These are phyloP conservation scores for Thelonectria discophora DNA, from an alignment of 2,329 filamentous ascomycete genomes.

Conservation along the genomic window DNA sequence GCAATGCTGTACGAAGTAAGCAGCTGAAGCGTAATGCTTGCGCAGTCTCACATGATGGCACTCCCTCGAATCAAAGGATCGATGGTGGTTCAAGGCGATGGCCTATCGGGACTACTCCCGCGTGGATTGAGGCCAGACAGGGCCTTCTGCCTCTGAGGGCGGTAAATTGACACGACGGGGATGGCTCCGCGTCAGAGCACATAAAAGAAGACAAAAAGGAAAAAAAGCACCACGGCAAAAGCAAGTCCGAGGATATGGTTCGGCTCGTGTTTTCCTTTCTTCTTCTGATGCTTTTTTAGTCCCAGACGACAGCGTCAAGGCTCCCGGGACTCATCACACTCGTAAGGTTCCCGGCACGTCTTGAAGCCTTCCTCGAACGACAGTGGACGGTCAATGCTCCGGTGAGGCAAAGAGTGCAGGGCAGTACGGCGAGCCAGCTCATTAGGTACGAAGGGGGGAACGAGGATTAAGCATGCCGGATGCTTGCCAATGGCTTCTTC, in stretches of 20 bases:
- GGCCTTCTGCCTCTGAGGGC: slow-evolving; percentile 29
- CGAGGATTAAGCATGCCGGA: slow-evolving; percentile 18
- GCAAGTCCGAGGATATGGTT: slow-evolving; percentile 26
- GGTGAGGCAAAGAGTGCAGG: slow-evolving; percentile 28
- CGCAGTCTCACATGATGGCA: slow-evolving; percentile 27
- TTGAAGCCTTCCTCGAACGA: slow-evolving; percentile 37
- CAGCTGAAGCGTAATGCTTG: slow-evolving; percentile 24
- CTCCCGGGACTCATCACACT: slow-evolving; percentile 27
- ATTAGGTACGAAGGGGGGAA: slow-evolving; percentile 24
- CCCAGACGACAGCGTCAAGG: slow-evolving; percentile 27
- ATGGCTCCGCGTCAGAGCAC: slow-evolving; percentile 26
- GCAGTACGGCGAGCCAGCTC: slow-evolving; percentile 32
- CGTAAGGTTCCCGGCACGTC: slow-evolving; percentile 25
- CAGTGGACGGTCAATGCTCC: slow-evolving; percentile 29
- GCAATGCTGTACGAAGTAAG: slow-evolving; percentile 9
- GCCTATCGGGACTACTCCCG: slow-evolving; percentile 41
- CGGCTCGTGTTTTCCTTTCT: slow-evolving; percentile 21
- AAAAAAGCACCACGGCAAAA: slow-evolving; percentile 23
- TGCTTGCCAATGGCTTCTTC: slow-evolving; percentile 1
- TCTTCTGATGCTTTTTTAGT: slow-evolving; percentile 13
- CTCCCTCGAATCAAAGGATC: slow-evolving; percentile 26
- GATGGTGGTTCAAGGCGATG: slow-evolving; percentile 15
- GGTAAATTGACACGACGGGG: slow-evolving; percentile 22
- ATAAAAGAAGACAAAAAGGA: slow-evolving; percentile 3
- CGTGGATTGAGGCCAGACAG: not conserved